Evolutionary conservation across 176 grass and related monocot genomes (phyloP).

Genomic region (barley (Hordeum vulgare)): MorexV3_pseudomolecules_assembly NC_058522.1:143615417-143615916

Average conservation of each 20-base stretch:
- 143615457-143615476: constrained; percentile 41
- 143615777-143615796: not conserved
- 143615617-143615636: constrained; percentile 99
- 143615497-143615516: not conserved
- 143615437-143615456: constrained; percentile 59
- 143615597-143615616: constrained; percentile 97
- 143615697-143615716: not conserved
- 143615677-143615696: not conserved
- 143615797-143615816: not conserved
- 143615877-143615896: constrained; percentile 92
- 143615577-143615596: constrained; percentile 98
- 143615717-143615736: not conserved
- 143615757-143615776: not conserved
- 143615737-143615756: not conserved
- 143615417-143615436: constrained; percentile 60
- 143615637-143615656: constrained; percentile 92
- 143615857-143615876: constrained; percentile 8
- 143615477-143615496: constrained; percentile 94
- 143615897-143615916: constrained; percentile 95
- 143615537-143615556: not conserved
- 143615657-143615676: not conserved
- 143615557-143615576: constrained; percentile 1
- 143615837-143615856: not conserved
- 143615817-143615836: not conserved
- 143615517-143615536: not conserved